Evolutionary conservation across 768 basidiomycete species (phyloP), one percentile per base, ranked within the genome.

Genomic region (Coprinellus aureogranulatus): DNA sequence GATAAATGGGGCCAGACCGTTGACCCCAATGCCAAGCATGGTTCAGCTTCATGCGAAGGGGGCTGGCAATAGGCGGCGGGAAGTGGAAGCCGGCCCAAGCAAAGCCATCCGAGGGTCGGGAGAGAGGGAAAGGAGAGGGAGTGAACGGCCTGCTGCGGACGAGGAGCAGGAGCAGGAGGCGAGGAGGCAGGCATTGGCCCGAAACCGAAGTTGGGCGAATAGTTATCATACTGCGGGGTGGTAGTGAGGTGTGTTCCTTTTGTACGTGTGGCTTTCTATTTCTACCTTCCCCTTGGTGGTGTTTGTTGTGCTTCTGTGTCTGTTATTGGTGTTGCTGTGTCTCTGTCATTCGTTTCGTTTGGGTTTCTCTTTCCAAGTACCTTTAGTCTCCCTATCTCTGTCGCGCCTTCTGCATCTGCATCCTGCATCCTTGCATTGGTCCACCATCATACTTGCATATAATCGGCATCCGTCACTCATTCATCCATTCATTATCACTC

Each of bases 141-240:
- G 60, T 57, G 61, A 57, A 3, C 61, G 61, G 2, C 22, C 26
- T 4, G 25, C 55, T n/a, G 67, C n/a, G n/a, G n/a, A n/a, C n/a
- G n/a, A n/a, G n/a, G n/a, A 71, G 53, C 75, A 76, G 59, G 71
- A 64, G 58, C 76, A 78, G 39, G 77, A 76, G 65, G 74, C 69
- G 61, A 75, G 62, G 62, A 71, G 69, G 68, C 72, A 70, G 30
- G 80, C 80, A 11, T 66, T 87, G 68, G 79, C 82, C 52, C 72
- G 85, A 61, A 88, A 86, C 67, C 77, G 81, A 52, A 89, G 84
- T 65, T 88, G 83, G 85, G 81, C 83, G 22, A 80, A 87, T 58
- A 85, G 88, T 59, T 89, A 80, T 67, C 88, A 89, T 68, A 75
- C 72, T 59, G 67, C 79, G 18, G 88, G 87, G 41, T 89, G 88